Base-by-base conservation (phyloP, 1,284 basidiomycete species). In the Rhodofomes roseus region DNA sequence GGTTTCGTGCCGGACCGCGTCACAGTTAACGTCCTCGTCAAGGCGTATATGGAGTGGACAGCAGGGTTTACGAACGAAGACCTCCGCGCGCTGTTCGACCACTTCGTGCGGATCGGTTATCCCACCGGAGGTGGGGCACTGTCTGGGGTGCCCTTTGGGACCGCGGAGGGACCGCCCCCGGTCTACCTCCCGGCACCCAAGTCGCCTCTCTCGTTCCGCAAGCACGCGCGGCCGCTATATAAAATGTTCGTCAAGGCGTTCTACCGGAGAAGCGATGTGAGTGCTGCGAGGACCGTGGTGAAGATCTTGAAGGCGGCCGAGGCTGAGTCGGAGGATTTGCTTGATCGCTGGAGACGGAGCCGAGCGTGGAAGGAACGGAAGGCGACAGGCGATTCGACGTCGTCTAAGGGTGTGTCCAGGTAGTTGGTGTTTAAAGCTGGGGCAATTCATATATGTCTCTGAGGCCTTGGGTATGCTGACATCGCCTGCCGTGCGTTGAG, bases 241-340 rank as follows among this genome's bases (percentile, higher is more conserved):
- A 87, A 79, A 73, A 84, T 85, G 83, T 87, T 90, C 69, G 79
- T 87, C 67, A 85, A 81, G 68, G 84, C 81, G 36, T 79, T 90
- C 59, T 79, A 81, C 71, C 55, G 74, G 54, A 74, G 83, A 57
- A 77, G 77, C 27, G 88, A 91, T 67, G 65, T 69, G 14, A 69
- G 69, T 6, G 83, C 80, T 37, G 87, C 84, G 43, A 76, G 77
- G 67, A 77, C 63, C 56, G 77, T 90, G 8, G 67, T 86, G 51
- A 79, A 78, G 37, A 82, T 88, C 60, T 66, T 90, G 65, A 82
- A 82, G 65, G 76, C 73, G 37, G 78, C 81, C 59, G 68, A 74
- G 50, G 62, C 40, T 7, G 56, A 63, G 56, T 50, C 22, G 37
- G 44, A 39, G 37, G 37, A 39, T 14, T 39, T 16, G 37, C 37